These are phyloP conservation scores for Sapria himalayana DNA, from an alignment of 345 rosid species.

Conservation along the genomic window DNA sequence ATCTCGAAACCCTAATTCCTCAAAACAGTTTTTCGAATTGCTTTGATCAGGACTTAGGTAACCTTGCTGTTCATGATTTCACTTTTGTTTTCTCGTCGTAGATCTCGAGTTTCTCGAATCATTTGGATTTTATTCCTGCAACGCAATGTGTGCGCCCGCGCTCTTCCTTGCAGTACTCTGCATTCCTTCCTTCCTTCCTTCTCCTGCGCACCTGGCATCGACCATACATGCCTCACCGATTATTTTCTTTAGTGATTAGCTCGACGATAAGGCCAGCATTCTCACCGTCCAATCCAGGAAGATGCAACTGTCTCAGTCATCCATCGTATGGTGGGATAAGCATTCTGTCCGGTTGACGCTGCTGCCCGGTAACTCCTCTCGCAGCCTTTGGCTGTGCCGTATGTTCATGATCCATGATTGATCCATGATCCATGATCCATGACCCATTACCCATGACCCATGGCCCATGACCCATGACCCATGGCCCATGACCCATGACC, in stretches of 20 bases:
- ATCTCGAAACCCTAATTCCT: constrained; percentile 16
- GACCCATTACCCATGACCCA: no score
- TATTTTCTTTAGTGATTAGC: constrained; percentile 19
- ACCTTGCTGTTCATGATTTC: constrained; percentile 18
- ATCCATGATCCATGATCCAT: constrained; percentile 34
- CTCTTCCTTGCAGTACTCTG: constrained; percentile 53
- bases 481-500: no score
- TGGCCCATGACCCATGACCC: no score
- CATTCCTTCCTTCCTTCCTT: constrained; percentile 69
- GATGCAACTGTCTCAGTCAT: constrained; percentile 43
- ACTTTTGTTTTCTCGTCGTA: constrained; percentile 25
- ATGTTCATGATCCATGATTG: constrained; percentile 33
- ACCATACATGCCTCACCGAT: constrained; percentile 24
- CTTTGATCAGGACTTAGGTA: constrained; percentile 18
- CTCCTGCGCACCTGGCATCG: constrained; percentile 38
- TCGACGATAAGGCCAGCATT: constrained; percentile 26
- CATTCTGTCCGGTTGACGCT: constrained; percentile 30
- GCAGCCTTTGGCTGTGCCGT: constrained; percentile 32
- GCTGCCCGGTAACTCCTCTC: constrained; percentile 30
- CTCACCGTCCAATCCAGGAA: constrained; percentile 40
- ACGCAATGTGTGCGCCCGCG: constrained; percentile 42
- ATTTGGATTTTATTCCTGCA: constrained; percentile 23
- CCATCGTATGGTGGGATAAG: constrained; percentile 52
- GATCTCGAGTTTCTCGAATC: constrained; percentile 21
- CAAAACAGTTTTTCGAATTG: constrained; percentile 2